Conservation (phyloP, 192 early-diverging fungal genomes). For the Phycomyces nitens region DNA sequence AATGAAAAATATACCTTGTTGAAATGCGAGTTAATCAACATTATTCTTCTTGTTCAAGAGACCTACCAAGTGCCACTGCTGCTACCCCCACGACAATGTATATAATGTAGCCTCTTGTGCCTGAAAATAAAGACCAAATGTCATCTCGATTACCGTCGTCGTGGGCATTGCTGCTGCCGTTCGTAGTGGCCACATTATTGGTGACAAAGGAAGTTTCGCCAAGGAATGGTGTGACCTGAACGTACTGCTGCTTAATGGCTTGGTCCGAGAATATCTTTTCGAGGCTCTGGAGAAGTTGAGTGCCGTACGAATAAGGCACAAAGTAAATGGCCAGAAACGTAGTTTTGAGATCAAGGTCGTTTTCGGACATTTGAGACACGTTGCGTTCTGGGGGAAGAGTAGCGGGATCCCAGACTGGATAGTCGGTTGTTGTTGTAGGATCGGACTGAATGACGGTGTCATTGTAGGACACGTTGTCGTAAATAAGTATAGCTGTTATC, state of each 20-base stretch:
- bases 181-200: neutral
- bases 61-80: neutral
- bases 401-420: constrained; percentile 7
- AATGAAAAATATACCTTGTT: too few species aligned
- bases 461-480: constrained; percentile 22
- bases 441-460: neutral
- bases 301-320: constrained; percentile 14
- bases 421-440: neutral
- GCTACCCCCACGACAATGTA: constrained; percentile 4
- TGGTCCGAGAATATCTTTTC: neutral
- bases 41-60: neutral
- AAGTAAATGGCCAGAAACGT: constrained; percentile 28
- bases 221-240: constrained; percentile 16
- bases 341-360: constrained; percentile 9
- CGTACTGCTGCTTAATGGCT: constrained; percentile 5
- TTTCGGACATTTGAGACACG: constrained; percentile 23
- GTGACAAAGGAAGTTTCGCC: constrained; percentile 6
- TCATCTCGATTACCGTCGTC: neutral
- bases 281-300: constrained; percentile 1
- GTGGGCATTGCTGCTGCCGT: neutral
- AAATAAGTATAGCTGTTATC: constrained; percentile 18
- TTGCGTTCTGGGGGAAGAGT: constrained; percentile 8
- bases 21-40: too few species aligned
- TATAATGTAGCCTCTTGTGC: constrained; percentile 1
- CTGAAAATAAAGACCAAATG: neutral